Conservation (phyloP, 768 basidiomycete genomes). For the Erythrobasidium yunnanense region DNA sequence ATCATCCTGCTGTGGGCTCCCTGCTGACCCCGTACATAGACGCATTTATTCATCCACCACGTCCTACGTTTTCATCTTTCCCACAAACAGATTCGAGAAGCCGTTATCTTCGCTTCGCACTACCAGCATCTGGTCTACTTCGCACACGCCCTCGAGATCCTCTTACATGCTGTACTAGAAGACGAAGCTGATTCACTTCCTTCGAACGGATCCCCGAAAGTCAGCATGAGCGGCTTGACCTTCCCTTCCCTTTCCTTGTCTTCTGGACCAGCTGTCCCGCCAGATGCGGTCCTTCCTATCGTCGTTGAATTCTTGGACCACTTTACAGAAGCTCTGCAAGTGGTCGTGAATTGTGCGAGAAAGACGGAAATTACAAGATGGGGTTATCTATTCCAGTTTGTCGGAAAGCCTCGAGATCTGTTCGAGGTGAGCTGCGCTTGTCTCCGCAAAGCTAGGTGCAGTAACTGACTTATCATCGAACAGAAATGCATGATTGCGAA, state of each 20-base stretch:
- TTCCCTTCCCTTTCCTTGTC: not conserved
- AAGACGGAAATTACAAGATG: conserved; percentile 91
- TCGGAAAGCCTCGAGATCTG: conserved; percentile 76
- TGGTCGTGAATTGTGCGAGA: conserved; percentile 87
- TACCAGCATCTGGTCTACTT: conserved; percentile 86
- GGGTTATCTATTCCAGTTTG: conserved; percentile 74
- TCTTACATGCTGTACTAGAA: conserved; percentile 85
- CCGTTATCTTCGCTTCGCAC: conserved; percentile 71
- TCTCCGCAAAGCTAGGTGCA: not conserved
- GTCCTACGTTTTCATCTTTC: conserved; percentile 72
- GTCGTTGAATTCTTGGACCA: conserved; percentile 87
- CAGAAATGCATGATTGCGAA: conserved; percentile 64
- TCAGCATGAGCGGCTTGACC: not conserved
- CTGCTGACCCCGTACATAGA: conserved; percentile 46
- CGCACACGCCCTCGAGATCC: conserved; percentile 82
- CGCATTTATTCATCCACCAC: conserved; percentile 86
- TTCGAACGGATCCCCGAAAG: not conserved
- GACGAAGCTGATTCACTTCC: conserved; percentile 50
- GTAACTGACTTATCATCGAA: not conserved
- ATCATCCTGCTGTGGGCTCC: not conserved
- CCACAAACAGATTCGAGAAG: conserved; percentile 54
- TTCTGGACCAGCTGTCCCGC: not conserved
- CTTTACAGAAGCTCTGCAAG: conserved; percentile 79
- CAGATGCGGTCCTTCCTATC: conserved; percentile 49
- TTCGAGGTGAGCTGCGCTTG: conserved; percentile 73